phyloP scores from a whole-genome alignment of 2,329 filamentous ascomycete species.

The Hypoxylon sp. region DNA sequence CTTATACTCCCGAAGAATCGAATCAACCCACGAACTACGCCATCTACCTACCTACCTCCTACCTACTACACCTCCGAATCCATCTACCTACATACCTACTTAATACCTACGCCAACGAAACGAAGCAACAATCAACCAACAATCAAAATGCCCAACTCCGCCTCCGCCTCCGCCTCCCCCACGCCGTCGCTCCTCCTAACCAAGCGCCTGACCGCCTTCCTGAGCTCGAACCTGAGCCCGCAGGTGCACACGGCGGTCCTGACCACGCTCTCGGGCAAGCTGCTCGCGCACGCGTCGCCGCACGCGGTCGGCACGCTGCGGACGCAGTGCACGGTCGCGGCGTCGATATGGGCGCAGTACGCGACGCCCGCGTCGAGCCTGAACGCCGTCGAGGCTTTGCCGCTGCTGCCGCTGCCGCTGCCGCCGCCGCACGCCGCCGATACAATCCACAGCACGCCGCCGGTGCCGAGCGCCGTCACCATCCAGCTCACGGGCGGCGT shows the following conservation, averaged over 20 bases:
- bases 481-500: constrained; percentile 67
- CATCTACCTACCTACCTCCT: too few species aligned
- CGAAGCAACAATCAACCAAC: too few species aligned
- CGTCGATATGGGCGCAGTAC: constrained; percentile 68
- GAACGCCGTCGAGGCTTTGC: constrained; percentile 52
- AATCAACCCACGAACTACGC: too few species aligned
- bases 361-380: constrained; percentile 51
- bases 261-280: constrained; percentile 67
- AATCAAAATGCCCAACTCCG: constrained; percentile 1
- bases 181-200: constrained; percentile 70
- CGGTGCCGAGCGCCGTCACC: constrained; percentile 55
- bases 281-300: constrained; percentile 68
- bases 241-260: constrained; percentile 68
- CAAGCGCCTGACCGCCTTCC: constrained; percentile 70
- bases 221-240: constrained; percentile 64
- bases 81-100: neutral
- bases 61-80: neutral
- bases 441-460: too few species aligned
- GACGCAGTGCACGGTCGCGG: constrained; percentile 70
- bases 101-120: neutral
- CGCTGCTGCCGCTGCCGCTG: constrained; percentile 49
- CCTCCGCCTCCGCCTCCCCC: constrained; percentile 45
- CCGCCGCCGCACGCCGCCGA: constrained; percentile 44
- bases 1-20: too few species aligned
- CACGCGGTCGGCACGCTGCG: constrained; percentile 65